phyloP scores from a whole-genome alignment of 2,329 filamentous ascomycete species.

The Ceratocystis lukuohia region DNA sequence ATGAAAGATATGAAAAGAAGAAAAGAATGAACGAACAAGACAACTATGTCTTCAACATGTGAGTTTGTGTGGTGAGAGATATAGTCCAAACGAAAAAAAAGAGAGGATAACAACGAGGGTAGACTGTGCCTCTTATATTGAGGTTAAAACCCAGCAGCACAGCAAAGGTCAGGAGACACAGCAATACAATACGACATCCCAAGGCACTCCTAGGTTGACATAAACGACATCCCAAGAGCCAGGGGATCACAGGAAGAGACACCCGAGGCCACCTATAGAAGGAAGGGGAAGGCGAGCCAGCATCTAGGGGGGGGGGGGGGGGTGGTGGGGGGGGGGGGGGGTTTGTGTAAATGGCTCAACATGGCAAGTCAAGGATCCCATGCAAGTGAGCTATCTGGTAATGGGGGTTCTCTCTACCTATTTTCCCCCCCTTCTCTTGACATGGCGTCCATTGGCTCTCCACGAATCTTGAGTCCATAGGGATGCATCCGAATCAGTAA shows the following conservation, averaged over 20 bases:
- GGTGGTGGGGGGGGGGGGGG: too few relatives aligned
- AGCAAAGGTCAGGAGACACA: neutral
- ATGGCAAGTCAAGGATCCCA: neutral
- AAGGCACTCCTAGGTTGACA: neutral
- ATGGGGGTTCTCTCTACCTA: neutral
- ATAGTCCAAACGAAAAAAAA: neutral
- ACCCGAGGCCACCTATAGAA: neutral
- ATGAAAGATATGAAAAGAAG: slow-evolving; percentile 8
- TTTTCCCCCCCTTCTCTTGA: neutral
- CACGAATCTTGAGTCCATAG: neutral
- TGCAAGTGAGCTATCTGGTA: neutral
- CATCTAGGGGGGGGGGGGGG: neutral
- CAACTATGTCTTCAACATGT: neutral
- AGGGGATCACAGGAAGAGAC: neutral
- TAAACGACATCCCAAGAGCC: neutral
- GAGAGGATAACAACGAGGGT: neutral
- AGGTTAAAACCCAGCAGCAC: neutral
- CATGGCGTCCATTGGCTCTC: neutral
- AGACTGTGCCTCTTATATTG: neutral
- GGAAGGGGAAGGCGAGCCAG: neutral
- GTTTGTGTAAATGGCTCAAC: slow-evolving; percentile 6
- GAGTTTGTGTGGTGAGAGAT: neutral
- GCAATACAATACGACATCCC: neutral
- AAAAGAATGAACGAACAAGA: slow-evolving; percentile 9
- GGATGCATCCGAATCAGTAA: neutral